Evolutionary conservation across 805 yeast genomes (phyloP), one percentile per base, ranked within the genome.

Genomic region (Ogataea siamensis): DNA sequence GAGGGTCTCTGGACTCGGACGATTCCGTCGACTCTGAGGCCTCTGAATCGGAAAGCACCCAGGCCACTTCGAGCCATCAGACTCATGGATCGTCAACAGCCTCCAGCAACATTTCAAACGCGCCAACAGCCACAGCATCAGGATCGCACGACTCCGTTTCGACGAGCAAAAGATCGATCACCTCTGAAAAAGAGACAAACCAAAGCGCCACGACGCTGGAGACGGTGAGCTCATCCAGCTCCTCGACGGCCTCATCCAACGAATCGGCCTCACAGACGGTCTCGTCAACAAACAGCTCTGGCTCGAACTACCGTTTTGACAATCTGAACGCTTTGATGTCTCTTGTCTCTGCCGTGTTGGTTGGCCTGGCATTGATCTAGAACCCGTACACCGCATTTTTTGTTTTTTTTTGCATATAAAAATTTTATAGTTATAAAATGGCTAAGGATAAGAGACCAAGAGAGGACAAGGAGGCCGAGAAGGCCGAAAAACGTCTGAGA

Each of bases 381-480:
- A 25, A 27, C 27, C 32, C 18, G 29, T 32, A 32, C 37, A 32
- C 41, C 25, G 24, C 34, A 35, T 32, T 27, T 27, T 17, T 14
- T 11, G 17, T 22, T 36, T 27, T 39, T 36, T 32, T 32, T 35
- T 34, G 32, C 39, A 30, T 23, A 31, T 37, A 37, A 30, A 37
- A 31, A 24, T 33, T 11, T 21, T 32, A 34, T 20, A 34, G 11
- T 27, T 27, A 14, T 13, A 51, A 11, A 26, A 58, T 57, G 63
- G 34, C 55, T 12, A 50, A 46, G 32, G 46, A 31, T 17, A 59
- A 59, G 30, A 34, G 40, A 37, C 32, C 35, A n/a, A 31, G 53
- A 10, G 57, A 54, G 34, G 56, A 55, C 25, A 51, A 50, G 23
- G 60, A 60, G 55, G 34, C 26, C 10, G 28, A 26, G 48, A 51